Percentiles rank a stretch among this genome's conserved stretches.
phyloP scores from a whole-genome alignment of 352 stramenopile species.

The Phytophthora boehmeriae region DNA sequence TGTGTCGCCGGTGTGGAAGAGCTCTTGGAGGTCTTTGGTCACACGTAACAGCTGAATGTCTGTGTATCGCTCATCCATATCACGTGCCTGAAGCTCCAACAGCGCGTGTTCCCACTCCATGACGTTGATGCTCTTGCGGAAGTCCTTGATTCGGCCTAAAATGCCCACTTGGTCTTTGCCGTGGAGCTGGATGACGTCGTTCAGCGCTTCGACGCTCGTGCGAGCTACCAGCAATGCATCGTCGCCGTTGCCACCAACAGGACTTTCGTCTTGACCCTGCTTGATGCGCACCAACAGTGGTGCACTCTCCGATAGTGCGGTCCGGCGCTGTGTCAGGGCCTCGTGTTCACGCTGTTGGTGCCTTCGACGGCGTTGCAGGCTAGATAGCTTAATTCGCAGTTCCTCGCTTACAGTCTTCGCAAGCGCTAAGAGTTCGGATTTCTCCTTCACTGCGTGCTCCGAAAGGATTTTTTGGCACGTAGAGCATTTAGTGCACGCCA shows the following conservation, averaged over 20 bases:
- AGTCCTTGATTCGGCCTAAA: slow-evolving; percentile 92
- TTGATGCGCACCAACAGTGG: slow-evolving; percentile 90
- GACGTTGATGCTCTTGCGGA: slow-evolving; percentile 94
- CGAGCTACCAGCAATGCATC: slow-evolving; percentile 83
- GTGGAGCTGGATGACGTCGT: slow-evolving; percentile 86
- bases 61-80: slow-evolving; percentile 93
- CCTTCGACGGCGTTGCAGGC: slow-evolving; percentile 38
- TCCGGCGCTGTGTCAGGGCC: slow-evolving; percentile 10
- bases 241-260: slow-evolving; percentile 51
- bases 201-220: slow-evolving; percentile 83
- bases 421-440: slow-evolving; percentile 58
- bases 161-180: slow-evolving; percentile 88
- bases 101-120: slow-evolving; percentile 93
- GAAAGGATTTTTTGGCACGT: slow-evolving; percentile 69
- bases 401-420: slow-evolving; percentile 60
- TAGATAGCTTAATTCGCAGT: slow-evolving; percentile 44
- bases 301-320: slow-evolving; percentile 39
- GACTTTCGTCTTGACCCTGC: slow-evolving; percentile 91
- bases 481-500: slow-evolving; percentile 72
- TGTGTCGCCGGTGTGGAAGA: slow-evolving; percentile 87
- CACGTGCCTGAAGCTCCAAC: slow-evolving; percentile 76
- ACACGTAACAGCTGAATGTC: slow-evolving; percentile 94
- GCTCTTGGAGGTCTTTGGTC: slow-evolving; percentile 92
- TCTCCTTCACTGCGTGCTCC: slow-evolving; percentile 57
- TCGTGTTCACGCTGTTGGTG: slow-evolving; percentile 36